Evolutionary conservation across 2,329 filamentous ascomycete species (phyloP).

Genomic region (Bipolaris sorokiniana): DNA sequence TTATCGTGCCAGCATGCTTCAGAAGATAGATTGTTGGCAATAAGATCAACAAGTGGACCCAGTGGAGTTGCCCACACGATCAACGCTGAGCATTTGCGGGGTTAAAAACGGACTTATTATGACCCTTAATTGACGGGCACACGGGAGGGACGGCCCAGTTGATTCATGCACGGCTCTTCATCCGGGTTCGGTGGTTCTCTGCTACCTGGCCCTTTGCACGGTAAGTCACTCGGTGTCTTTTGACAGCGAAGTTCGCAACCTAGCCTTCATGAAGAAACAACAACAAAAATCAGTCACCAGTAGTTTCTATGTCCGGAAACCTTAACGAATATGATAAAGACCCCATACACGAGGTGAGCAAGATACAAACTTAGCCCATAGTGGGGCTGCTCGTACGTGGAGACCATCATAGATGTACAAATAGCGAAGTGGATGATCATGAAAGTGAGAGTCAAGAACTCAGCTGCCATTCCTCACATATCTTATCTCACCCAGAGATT

Average conservation of each 20-base stretch:
- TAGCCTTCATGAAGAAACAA: conserved; percentile 10
- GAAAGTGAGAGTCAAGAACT: background rate
- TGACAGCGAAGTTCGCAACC: background rate
- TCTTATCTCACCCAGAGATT: background rate
- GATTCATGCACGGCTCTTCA: background rate
- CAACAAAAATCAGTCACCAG: background rate
- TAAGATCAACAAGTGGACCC: background rate
- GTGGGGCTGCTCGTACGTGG: too few relatives aligned
- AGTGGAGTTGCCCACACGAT: background rate
- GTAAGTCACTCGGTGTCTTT: conserved; percentile 22
- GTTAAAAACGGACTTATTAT: too few relatives aligned
- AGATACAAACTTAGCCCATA: too few relatives aligned
- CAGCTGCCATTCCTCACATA: background rate
- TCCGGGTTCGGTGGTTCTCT: conserved; percentile 40
- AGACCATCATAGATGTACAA: background rate
- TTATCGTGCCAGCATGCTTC: background rate
- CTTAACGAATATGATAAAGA: background rate
- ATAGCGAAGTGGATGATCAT: conserved; percentile 1
- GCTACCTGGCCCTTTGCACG: conserved; percentile 39
- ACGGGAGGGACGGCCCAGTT: background rate
- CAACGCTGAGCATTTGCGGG: too few relatives aligned
- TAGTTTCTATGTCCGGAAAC: background rate
- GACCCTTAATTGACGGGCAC: too few relatives aligned
- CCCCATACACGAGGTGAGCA: too few relatives aligned
- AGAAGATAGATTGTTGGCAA: background rate